phyloP scores from a whole-genome alignment of 2,329 filamentous ascomycete genomes.

The Fusarium napiforme region DNA sequence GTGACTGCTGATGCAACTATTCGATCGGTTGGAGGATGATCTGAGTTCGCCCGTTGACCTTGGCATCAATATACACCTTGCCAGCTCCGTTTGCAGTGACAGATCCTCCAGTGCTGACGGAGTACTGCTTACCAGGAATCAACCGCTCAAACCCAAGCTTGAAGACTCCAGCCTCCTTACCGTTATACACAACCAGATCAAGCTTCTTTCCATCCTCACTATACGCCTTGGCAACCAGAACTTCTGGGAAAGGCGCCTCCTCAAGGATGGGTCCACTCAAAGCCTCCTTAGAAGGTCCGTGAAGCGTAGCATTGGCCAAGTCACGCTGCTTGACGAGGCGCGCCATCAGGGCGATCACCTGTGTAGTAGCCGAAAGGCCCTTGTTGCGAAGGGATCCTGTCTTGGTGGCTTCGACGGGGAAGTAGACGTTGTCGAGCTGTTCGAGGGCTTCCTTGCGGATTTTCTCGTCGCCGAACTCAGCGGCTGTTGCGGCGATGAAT shows the following conservation, averaged over 20 bases:
- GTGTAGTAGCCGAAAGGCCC: background rate
- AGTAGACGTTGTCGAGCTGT: background rate
- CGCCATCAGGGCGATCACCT: background rate
- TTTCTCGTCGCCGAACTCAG: background rate
- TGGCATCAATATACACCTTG: background rate
- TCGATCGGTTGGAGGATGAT: background rate
- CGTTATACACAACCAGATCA: background rate
- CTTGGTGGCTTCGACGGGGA: background rate
- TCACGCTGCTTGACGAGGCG: background rate
- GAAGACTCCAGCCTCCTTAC: background rate
- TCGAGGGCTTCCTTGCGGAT: background rate
- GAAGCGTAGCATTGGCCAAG: background rate
- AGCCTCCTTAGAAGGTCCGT: background rate
- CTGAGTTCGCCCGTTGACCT: background rate
- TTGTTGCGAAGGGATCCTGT: background rate
- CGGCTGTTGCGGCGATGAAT: background rate
- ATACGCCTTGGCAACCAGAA: accelerated
- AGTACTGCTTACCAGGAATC: background rate
- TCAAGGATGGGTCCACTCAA: background rate
- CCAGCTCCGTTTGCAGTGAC: background rate
- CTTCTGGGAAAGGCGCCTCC: background rate
- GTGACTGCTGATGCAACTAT: background rate
- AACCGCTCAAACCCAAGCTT: background rate
- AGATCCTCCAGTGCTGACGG: background rate
- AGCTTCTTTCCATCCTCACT: background rate